Percentiles rank a stretch among this genome's conserved stretches.
Conservation (phyloP, 2,329 filamentous ascomycete genomes). For the Fusarium secorum region DNA sequence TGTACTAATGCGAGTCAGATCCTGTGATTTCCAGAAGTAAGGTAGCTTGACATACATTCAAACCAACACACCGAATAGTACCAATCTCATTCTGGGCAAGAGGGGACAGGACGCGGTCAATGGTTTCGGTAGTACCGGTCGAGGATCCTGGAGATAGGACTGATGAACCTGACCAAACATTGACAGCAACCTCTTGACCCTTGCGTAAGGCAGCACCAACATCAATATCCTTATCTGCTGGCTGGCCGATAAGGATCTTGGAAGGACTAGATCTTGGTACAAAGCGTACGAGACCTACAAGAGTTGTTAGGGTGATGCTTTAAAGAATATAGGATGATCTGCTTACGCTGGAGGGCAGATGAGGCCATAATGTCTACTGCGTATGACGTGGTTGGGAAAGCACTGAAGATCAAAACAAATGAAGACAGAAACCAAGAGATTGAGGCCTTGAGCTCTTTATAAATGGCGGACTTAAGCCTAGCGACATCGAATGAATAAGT, state of each 20-base stretch:
- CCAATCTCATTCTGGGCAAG: constrained; percentile 53
- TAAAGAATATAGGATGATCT: neutral
- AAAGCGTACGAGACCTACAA: constrained; percentile 66
- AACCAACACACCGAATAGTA: constrained; percentile 65
- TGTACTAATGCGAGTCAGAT: constrained; percentile 42
- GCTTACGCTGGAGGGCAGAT: constrained; percentile 35
- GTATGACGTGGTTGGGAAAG: neutral
- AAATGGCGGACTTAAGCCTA: constrained; percentile 11
- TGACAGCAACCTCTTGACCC: constrained; percentile 63
- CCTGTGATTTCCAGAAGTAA: neutral
- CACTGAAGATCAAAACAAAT: neutral
- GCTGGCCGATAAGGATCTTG: constrained; percentile 64
- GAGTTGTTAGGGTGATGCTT: neutral
- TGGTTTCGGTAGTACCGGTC: constrained; percentile 56
- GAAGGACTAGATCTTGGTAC: constrained; percentile 58
- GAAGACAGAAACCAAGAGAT: neutral
- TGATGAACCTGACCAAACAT: constrained; percentile 65
- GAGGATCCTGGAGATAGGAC: constrained; percentile 61
- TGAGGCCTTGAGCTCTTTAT: constrained; percentile 14
- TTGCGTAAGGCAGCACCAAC: constrained; percentile 65
- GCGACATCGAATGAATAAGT: neutral
- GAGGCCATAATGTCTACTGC: constrained; percentile 26
- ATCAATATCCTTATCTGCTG: constrained; percentile 60
- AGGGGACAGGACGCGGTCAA: constrained; percentile 58
- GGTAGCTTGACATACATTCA: constrained; percentile 54